Percentiles rank a stretch among this genome's conserved stretches.
Conservation (phyloP, 805 yeast genomes). For the Metschnikowia borealis region DNA sequence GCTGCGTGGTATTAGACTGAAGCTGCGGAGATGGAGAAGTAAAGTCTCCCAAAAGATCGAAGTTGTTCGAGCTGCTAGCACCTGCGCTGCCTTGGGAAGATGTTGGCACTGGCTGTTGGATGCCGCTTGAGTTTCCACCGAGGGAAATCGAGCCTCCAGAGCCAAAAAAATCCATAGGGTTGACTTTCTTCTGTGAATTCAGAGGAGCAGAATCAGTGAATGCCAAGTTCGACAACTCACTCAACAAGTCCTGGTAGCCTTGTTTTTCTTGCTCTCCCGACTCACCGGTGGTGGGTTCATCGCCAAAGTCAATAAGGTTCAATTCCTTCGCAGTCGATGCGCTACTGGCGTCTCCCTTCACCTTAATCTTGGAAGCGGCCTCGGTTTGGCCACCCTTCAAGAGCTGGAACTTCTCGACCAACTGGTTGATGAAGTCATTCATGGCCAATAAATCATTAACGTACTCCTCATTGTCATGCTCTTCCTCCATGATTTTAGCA, state of each 20-base stretch:
- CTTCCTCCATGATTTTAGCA: constrained; percentile 79
- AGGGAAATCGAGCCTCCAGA: constrained; percentile 49
- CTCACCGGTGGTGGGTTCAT: constrained; percentile 33
- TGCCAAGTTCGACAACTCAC: constrained; percentile 64
- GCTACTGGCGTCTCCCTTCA: constrained; percentile 23
- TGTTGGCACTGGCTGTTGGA: constrained; percentile 20
- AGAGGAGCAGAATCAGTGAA: constrained; percentile 37
- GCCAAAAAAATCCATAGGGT: constrained; percentile 41
- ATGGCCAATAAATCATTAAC: constrained; percentile 62
- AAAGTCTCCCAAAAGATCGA: constrained; percentile 35
- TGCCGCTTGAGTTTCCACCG: constrained; percentile 20
- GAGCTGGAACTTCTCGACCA: constrained; percentile 62
- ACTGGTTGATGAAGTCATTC: constrained; percentile 70
- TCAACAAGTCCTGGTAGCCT: constrained; percentile 64
- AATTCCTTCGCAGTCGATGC: constrained; percentile 25
- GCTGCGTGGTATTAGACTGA: constrained; percentile 25
- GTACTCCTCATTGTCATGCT: constrained; percentile 51
- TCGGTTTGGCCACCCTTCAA: constrained; percentile 61
- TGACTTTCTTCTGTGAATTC: constrained; percentile 17
- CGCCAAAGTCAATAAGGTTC: constrained; percentile 43
- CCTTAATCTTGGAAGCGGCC: constrained; percentile 48
- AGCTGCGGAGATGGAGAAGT: constrained; percentile 41
- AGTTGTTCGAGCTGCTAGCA: constrained; percentile 3
- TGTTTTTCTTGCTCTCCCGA: constrained; percentile 29
- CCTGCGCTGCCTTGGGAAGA: constrained; percentile 1